Evolutionary conservation across 1,284 basidiomycete species (phyloP).

Genomic region (Trametes sp.): DNA sequence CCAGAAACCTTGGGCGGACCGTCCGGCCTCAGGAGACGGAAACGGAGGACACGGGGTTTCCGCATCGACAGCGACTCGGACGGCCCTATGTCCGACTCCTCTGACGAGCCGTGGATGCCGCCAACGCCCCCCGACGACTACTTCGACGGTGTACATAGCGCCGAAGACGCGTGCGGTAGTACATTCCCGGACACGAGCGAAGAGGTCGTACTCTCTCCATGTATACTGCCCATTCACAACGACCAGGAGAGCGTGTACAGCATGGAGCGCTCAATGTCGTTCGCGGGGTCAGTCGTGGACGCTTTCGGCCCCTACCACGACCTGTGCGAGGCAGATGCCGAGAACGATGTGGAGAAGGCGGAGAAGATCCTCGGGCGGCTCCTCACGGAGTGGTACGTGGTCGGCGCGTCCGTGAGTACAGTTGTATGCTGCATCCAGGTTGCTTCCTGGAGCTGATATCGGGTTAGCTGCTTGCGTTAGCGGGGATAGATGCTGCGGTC

Average conservation of each 20-base stretch:
- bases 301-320: conserved; percentile 63
- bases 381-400: conserved; percentile 46
- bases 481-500: conserved; percentile 49
- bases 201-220: conserved; percentile 36
- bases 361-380: conserved; percentile 49
- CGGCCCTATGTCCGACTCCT: conserved; percentile 9
- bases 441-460: not conserved
- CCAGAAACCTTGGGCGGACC: conserved; percentile 25
- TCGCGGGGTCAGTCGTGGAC: conserved; percentile 52
- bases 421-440: not conserved
- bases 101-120: conserved; percentile 28
- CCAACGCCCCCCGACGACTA: conserved; percentile 32
- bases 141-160: conserved; percentile 14
- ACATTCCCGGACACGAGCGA: conserved; percentile 4
- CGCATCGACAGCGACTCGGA: conserved; percentile 24
- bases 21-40: conserved; percentile 42
- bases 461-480: conserved; percentile 14
- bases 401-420: conserved; percentile 42
- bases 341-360: conserved; percentile 58
- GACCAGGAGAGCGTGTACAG: conserved; percentile 44
- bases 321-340: conserved; percentile 53
- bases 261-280: conserved; percentile 35
- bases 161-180: not conserved
- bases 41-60: conserved; percentile 19
- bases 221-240: conserved; percentile 48